Percentiles rank a stretch among this genome's conserved stretches.
These are phyloP conservation scores for Fusarium redolens DNA, from an alignment of 2,329 filamentous ascomycete species.

Conservation along the genomic window DNA sequence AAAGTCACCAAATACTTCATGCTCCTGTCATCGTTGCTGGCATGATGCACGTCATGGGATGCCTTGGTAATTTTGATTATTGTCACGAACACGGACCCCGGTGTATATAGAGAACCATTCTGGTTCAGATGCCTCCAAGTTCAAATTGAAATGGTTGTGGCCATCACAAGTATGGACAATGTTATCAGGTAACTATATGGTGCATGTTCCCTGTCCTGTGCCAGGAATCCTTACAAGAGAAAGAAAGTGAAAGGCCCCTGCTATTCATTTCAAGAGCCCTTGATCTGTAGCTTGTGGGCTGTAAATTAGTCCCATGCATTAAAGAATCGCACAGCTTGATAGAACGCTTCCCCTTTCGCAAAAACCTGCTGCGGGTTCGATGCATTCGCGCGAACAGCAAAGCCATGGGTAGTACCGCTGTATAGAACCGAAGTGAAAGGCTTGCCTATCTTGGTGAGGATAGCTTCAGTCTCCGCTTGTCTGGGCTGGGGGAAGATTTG, in stretches of 20 bases:
- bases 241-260: not conserved
- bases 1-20: not conserved
- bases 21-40: not conserved
- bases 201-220: not conserved
- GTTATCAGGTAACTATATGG: not conserved
- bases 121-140: too few relatives aligned
- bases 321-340: constrained; percentile 79
- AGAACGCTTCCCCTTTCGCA: constrained; percentile 79
- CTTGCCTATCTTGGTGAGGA: constrained; percentile 34
- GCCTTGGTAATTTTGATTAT: not conserved
- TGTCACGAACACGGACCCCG: not conserved
- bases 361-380: constrained; percentile 66
- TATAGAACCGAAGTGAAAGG: constrained; percentile 76
- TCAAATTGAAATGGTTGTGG: not conserved
- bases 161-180: not conserved
- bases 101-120: rapidly evolving
- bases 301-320: constrained; percentile 56
- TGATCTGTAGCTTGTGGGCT: too few relatives aligned
- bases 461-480: constrained; percentile 22
- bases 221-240: not conserved
- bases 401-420: constrained; percentile 75
- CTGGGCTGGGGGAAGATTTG: constrained; percentile 6
- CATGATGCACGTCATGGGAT: not conserved
- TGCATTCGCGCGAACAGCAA: constrained; percentile 73
- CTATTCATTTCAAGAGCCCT: too few relatives aligned